A percentile compares a stretch with the other conserved stretches of the same genome.
Evolutionary conservation across 176 grass and related monocot species (phyloP).

Genomic region (Cocos nucifera): DNA sequence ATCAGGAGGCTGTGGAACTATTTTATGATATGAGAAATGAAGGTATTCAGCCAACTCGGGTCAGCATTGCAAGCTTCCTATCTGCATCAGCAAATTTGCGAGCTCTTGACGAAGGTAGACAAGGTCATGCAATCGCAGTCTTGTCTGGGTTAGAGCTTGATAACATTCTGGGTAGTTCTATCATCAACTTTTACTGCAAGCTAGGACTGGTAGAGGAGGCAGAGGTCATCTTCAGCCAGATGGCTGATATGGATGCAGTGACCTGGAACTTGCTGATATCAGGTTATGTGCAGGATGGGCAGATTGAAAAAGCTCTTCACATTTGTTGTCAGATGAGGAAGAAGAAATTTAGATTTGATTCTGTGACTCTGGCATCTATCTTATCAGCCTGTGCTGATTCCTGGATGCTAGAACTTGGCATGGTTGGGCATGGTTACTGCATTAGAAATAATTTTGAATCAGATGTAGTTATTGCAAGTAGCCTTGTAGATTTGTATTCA

Average conservation of each 20-base stretch:
- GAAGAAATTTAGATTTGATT: conserved; percentile 4
- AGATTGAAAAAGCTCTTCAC: conserved; percentile 6
- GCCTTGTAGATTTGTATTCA: conserved; percentile 7
- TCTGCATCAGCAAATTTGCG: conserved; percentile 6
- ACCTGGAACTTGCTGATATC: conserved; percentile 24
- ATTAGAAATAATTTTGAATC: conserved; percentile 10
- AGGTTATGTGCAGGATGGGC: conserved; percentile 11
- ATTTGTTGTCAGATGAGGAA: conserved; percentile 6
- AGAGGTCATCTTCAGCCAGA: conserved; percentile 1
- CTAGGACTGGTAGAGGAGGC: conserved; percentile 15
- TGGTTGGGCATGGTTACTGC: conserved; percentile 10
- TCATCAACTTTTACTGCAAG: conserved; percentile 24
- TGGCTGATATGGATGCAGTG: conserved; percentile 10
- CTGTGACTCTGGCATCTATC: conserved; percentile 7
- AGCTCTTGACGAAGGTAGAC: conserved; percentile 16
- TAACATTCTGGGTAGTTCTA: conserved; percentile 16
- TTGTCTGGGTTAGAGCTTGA: conserved; percentile 10
- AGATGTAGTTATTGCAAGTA: conserved; percentile 5
- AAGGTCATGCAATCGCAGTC: conserved; percentile 18
- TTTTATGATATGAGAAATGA: conserved; percentile 14
- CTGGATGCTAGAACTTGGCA: conserved; percentile 5
- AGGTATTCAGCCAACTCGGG: conserved; percentile 17
- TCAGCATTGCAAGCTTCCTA: conserved; percentile 11
- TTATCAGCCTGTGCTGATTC: conserved; percentile 5
- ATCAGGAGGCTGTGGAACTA: conserved; percentile 6